Conservation (phyloP, 345 rosid species). For the Populus deltoides region DNA sequence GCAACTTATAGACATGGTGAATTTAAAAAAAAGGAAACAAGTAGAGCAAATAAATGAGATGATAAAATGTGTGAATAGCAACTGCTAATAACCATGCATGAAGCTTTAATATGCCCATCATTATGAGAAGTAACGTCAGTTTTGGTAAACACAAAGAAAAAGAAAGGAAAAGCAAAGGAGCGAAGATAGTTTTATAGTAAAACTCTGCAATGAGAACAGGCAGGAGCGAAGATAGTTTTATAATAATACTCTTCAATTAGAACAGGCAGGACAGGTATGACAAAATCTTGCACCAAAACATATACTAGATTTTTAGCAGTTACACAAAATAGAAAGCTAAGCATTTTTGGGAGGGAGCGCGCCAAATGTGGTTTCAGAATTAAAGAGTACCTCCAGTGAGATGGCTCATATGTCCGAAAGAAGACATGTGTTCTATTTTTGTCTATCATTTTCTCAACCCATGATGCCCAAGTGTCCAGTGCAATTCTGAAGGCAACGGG, state of each 20-base stretch:
- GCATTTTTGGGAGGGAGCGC: background rate
- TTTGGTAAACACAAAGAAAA: background rate
- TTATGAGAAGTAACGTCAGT: too few species aligned
- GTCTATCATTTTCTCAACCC: constrained; percentile 57
- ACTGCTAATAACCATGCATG: too few species aligned
- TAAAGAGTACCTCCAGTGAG: constrained; percentile 74
- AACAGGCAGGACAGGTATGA: background rate
- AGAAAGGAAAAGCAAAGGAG: background rate
- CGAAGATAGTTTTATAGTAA: background rate
- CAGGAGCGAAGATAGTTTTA: background rate
- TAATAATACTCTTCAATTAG: background rate
- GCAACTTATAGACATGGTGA: background rate
- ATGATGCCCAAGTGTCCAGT: constrained; percentile 79
- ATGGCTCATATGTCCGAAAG: constrained; percentile 84
- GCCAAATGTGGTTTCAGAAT: background rate
- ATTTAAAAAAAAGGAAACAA: background rate
- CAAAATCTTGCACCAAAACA: background rate
- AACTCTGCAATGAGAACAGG: background rate
- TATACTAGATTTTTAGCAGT: background rate
- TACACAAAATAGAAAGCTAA: background rate
- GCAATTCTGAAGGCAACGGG: constrained; percentile 71
- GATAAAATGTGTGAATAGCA: too few species aligned
- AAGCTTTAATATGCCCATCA: too few species aligned
- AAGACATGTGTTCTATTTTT: constrained; percentile 60
- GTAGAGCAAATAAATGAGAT: background rate